These are phyloP conservation scores for Pisolithus orientalis DNA, from an alignment of 768 basidiomycete genomes.

Conservation along the genomic window DNA sequence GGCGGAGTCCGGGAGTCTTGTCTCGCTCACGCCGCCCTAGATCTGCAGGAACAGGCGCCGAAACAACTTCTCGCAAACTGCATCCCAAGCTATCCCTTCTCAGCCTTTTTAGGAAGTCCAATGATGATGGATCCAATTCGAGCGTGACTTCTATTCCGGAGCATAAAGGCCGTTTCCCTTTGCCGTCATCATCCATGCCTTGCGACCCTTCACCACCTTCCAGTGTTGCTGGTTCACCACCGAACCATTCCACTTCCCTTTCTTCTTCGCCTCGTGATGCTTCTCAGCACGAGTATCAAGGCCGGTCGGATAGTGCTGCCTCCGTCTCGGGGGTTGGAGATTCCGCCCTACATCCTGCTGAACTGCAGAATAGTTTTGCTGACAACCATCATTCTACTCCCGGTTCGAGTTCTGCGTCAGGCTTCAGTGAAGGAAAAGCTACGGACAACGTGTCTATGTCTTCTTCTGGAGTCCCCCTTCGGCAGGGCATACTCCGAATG, in stretches of 20 bases:
- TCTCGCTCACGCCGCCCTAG: constrained; percentile 50
- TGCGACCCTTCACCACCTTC: constrained; percentile 14
- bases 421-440: constrained; percentile 18
- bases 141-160: constrained; percentile 30
- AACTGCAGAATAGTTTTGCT: constrained; percentile 41
- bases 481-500: constrained; percentile 34
- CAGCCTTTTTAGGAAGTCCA: constrained; percentile 63
- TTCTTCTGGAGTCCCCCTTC: constrained; percentile 23
- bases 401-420: constrained; percentile 20
- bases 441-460: constrained; percentile 16
- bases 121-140: constrained; percentile 30
- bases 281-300: constrained; percentile 12
- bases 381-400: constrained; percentile 30
- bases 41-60: constrained; percentile 66
- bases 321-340: constrained; percentile 17
- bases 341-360: constrained; percentile 39
- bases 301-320: constrained; percentile 17
- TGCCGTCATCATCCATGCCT: constrained; percentile 22
- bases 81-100: constrained; percentile 71
- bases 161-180: constrained; percentile 19
- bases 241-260: constrained; percentile 13
- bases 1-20: constrained; percentile 28
- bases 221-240: constrained; percentile 20
- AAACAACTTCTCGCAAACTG: constrained; percentile 39
- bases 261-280: constrained; percentile 28